Evolutionary conservation across 352 stramenopile genomes (phyloP).

Genomic region (Globisporangium uncinulatum): DNA sequence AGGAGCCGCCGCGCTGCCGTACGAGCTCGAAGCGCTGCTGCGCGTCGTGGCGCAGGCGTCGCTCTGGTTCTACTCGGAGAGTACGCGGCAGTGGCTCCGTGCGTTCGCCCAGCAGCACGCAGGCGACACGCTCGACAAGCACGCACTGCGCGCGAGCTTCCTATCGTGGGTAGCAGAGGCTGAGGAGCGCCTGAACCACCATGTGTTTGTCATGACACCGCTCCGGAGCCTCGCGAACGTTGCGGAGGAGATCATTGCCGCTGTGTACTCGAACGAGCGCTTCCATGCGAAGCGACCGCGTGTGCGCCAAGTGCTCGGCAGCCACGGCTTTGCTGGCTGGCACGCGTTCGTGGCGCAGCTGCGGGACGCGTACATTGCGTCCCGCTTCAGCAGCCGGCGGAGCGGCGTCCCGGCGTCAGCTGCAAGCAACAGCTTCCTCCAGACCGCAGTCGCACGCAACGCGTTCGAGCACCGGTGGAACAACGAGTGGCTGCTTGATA

Average conservation of each 20-base stretch:
- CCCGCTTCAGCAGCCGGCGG: not conserved
- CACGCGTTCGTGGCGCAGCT: slow-evolving; percentile 54
- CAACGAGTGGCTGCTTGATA: slow-evolving; percentile 47
- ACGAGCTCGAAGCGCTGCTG: slow-evolving; percentile 35
- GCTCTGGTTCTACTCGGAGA: slow-evolving; percentile 46
- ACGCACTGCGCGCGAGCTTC: slow-evolving; percentile 35
- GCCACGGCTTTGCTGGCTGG: slow-evolving; percentile 51
- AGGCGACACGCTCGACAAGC: slow-evolving; percentile 31
- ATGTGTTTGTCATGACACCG: slow-evolving; percentile 36
- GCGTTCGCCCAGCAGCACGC: slow-evolving; percentile 39
- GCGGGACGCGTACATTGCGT: slow-evolving; percentile 50
- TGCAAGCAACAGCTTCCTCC: not conserved
- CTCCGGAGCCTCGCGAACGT: slow-evolving; percentile 36
- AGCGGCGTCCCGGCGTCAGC: not conserved
- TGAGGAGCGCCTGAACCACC: slow-evolving; percentile 36
- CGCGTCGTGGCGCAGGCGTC: slow-evolving; percentile 28
- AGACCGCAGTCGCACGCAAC: slow-evolving; percentile 17
- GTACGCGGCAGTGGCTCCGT: slow-evolving; percentile 36
- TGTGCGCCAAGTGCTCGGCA: slow-evolving; percentile 45
- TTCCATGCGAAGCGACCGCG: slow-evolving; percentile 36
- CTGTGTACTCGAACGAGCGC: slow-evolving; percentile 46
- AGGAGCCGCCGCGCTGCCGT: slow-evolving; percentile 10
- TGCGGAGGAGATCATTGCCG: slow-evolving; percentile 57
- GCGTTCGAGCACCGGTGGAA: slow-evolving; percentile 39
- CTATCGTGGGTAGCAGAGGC: slow-evolving; percentile 33